Percentiles rank a stretch among this genome's conserved stretches.
These are phyloP conservation scores for Leishmania turanica DNA, from an alignment of 208 protist genomes.

Conservation along the genomic window DNA sequence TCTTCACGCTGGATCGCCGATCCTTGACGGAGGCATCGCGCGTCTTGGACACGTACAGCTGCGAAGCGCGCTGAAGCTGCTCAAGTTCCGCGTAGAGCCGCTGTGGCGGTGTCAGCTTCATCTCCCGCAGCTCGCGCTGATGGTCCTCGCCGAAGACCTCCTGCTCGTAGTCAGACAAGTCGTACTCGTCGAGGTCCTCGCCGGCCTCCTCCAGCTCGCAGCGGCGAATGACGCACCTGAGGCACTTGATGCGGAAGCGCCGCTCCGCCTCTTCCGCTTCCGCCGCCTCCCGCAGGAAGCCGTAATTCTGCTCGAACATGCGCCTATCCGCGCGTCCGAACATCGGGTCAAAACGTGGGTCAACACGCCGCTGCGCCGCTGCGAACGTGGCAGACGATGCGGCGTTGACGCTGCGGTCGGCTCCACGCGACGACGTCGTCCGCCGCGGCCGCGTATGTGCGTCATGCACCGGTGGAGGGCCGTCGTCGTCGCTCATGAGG, in stretches of 20 bases:
- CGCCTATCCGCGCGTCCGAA: slow-evolving; percentile 53
- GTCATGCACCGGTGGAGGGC: slow-evolving; percentile 72
- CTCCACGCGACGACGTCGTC: not conserved
- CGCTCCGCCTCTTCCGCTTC: slow-evolving; percentile 72
- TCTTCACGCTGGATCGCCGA: slow-evolving; percentile 44
- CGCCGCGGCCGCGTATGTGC: slow-evolving; percentile 51
- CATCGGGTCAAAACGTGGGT: slow-evolving; percentile 84
- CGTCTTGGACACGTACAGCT: slow-evolving; percentile 55
- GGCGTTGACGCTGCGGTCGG: not conserved
- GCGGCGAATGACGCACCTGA: slow-evolving; percentile 70
- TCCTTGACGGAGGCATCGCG: slow-evolving; percentile 46
- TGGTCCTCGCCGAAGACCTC: slow-evolving; percentile 80
- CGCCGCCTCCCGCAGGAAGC: slow-evolving; percentile 76
- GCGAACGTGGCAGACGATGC: slow-evolving; percentile 1
- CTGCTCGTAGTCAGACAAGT: slow-evolving; percentile 78
- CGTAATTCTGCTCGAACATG: slow-evolving; percentile 77
- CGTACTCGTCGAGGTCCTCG: slow-evolving; percentile 78
- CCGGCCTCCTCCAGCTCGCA: slow-evolving; percentile 70
- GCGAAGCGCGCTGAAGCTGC: slow-evolving; percentile 69
- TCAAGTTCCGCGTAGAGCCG: slow-evolving; percentile 60
- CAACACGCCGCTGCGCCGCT: slow-evolving; percentile 25
- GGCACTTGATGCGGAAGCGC: slow-evolving; percentile 64
- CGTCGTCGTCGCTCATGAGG: slow-evolving; percentile 61
- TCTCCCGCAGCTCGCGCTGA: slow-evolving; percentile 48
- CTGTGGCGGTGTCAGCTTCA: slow-evolving; percentile 62